Evolutionary conservation across 768 basidiomycete genomes (phyloP), one percentile per base, ranked within the genome.

Genomic region (Leccinellum rugosiceps): DNA sequence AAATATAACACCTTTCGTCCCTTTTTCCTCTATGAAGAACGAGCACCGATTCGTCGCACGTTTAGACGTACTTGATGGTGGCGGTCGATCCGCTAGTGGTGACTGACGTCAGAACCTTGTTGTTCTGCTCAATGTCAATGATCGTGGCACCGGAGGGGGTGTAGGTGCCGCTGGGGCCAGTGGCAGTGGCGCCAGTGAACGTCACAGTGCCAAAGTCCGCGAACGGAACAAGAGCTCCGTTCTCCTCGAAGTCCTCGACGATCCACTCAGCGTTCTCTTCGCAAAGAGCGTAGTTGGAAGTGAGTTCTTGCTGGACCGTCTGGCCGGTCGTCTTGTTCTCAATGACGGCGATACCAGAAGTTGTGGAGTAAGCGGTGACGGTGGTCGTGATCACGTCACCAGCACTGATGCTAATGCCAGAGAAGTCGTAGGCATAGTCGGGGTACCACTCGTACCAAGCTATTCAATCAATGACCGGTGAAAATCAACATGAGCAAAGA

Each of bases 371-470:
- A 11, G 67, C 62, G 28, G 52, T 59, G 49, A 68, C 63, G 7
- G 63, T 65, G 32, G 56, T 21, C 23, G 1, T 53, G 52, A 68
- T 58, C 13, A 51, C 48, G 8, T 68, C 55, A 28, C 65, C 65
- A 57, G 57, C 57, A 7, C 11, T 50, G 34, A 69, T 38, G 45
- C 11, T 28, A 35, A 68, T 64, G 41, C 41, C 41, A 43, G 41
- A 43, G 7, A 43, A 53, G 0, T 25, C 23, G 54, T 21, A 58
- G 56, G 56, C 67, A 67, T 26, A 58, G 52, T 44, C 55, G 56
- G 68, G 63, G 55, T 45, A 59, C 66, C 59, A 68, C 25, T 67
- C 66, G 44, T 58, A 66, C 66, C 66, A 68, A 53, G 64, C 67
- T 66, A 25, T 50, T 46, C 13, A 34, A 43, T 19, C 19, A 43